Evolutionary conservation across 2,329 filamentous ascomycete species (phyloP), one percentile per base, ranked within the genome.

Genomic region (Macrophomina tecta): DNA sequence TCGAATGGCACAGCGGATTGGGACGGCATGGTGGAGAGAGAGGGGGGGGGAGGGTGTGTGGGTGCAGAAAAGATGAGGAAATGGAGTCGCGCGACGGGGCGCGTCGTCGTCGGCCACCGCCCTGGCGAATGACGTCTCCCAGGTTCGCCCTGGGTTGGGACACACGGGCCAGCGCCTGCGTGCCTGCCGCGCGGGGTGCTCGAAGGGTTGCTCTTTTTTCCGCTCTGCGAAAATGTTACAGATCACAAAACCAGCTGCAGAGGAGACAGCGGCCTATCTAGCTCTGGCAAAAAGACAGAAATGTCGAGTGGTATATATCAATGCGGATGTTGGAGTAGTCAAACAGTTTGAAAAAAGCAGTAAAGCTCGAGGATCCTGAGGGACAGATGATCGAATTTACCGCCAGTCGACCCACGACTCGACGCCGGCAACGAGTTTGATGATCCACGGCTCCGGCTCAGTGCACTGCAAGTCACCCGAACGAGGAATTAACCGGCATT

Each of bases 11-110:
- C 30, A 34, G 38, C n/a, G 12, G 38, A 30, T 45, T 36, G 28
- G 36, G 55, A 14, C n/a, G 55, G 28, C 55, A 58, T 58, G 42
- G 55, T 36, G 8, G 38, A 32, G 23, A 23, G 55, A 45, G 38
- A 36, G n/a, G 16, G 52, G 14, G 32, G 32, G n/a, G 16, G 16
- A n/a, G 28, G 34, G 49, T 32, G 49, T 16, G n/a, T 30, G 34
- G 28, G 30, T 32, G 30, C n/a, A 9, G 28, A 32, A 30, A 30
- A 16, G 5, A 32, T 23, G 28, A 30, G 32, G n/a, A 5, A 12
- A 49, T 53, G 49, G 32, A 23, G 49, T 53, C 49, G 28, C 49
- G 30, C 14, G 23, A 23, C 23, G 23, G 2, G 23, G 23, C 23
- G 23, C 23, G 23, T 23, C 23, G 23, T 23, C 23, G 23, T 23